Evolutionary conservation across 73 alveolate species (phyloP), one percentile per base, ranked within the genome.

Genomic region (Durusdinium trenchii): DNA sequence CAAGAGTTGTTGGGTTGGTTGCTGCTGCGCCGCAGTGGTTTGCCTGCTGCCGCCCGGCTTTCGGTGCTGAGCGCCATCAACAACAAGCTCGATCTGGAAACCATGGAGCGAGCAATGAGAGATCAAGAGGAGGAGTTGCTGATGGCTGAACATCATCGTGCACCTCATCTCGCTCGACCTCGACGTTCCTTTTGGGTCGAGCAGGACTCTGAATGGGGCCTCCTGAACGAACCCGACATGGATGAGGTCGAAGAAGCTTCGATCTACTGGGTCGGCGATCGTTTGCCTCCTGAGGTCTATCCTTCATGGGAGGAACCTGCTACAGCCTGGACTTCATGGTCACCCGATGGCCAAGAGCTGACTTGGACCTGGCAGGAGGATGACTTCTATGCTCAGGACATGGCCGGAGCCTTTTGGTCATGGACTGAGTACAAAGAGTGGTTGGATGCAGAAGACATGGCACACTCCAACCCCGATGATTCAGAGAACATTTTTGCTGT

Each of bases 91-190:
- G 57, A 47, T 23, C 47, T 90, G 54, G 57, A 35, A 0, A 7
- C 48, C 42, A 54, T 90, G 47, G 97, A 90, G 52, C 6, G 61
- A 0, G 97, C 97, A 0, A 32, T 90, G 86, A 6, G 97, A 10
- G 78, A 47, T 43, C 86, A 67, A 35, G 97, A 90, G 45, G 97
- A 90, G 28, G 97, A 90, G 43, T 57, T 90, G 18, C 30, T 90
- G 57, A 52, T 30, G 1, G 73, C 96, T 1, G 75, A 69, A n/a
- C 0, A 30, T 4, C 62, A 46, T 3, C 86, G 86, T 1, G 6
- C 2, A 4, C 51, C 57, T 12, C 18, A 46, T 0, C 69, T 61
- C 48, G 38, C 0, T 7, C 60, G 95, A 0, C 23, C 42, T 1
- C n/a, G 85, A 12, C 54, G 86, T 14, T 67, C 96, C 0, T 90